A percentile compares a stretch with the other conserved stretches of the same genome.
phyloP scores from a whole-genome alignment of 73 alveolate genomes.

The Loxodes magnus region DNA sequence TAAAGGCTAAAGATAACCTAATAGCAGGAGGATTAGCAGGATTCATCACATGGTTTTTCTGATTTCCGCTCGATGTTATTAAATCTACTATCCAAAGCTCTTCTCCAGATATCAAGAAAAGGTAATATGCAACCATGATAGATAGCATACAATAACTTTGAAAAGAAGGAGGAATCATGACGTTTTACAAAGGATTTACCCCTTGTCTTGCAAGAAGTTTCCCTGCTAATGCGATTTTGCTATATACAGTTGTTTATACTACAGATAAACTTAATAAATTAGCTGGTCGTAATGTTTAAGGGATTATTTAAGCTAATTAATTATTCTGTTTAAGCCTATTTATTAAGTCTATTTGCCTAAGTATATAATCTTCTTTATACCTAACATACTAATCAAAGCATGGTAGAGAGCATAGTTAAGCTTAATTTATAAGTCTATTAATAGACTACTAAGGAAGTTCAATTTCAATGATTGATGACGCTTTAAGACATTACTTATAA shows the following conservation, averaged over 20 bases:
- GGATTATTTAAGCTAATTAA: too few relatives aligned
- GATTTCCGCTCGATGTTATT: background rate
- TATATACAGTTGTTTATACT: background rate
- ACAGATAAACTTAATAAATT: too few relatives aligned
- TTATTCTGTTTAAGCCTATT: too few relatives aligned
- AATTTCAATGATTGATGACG: too few relatives aligned
- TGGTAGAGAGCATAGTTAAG: too few relatives aligned
- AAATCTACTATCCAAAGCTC: background rate
- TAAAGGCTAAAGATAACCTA: background rate
- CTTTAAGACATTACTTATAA: too few relatives aligned
- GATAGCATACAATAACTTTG: background rate
- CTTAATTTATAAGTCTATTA: too few relatives aligned
- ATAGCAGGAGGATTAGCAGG: background rate
- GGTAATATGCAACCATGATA: background rate
- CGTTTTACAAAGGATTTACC: background rate
- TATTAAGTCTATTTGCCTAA: too few relatives aligned
- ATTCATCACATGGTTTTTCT: background rate
- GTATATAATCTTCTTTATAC: too few relatives aligned
- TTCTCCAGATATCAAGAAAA: background rate
- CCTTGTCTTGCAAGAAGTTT: background rate
- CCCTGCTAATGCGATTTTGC: conserved; percentile 2
- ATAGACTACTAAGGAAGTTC: too few relatives aligned
- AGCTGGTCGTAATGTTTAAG: too few relatives aligned
- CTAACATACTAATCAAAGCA: too few relatives aligned
- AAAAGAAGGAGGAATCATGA: background rate